These are phyloP conservation scores for Mycena polygramma DNA, from an alignment of 768 basidiomycete genomes.

Conservation along the genomic window DNA sequence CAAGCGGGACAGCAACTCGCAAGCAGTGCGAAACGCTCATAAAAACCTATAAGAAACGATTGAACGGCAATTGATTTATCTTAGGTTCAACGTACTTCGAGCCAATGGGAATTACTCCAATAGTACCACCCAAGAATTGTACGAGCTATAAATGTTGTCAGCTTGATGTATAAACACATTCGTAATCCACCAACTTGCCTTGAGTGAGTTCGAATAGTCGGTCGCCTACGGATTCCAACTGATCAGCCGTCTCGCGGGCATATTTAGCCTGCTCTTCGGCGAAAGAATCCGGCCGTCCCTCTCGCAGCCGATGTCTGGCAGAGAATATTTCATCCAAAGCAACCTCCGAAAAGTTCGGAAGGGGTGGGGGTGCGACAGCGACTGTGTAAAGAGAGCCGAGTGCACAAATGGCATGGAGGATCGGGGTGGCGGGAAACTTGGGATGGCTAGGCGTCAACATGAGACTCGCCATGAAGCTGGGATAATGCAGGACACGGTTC, in stretches of 20 bases:
- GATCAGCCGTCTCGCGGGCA: conserved; percentile 65
- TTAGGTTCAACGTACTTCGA: no score
- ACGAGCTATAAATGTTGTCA: conserved; percentile 56
- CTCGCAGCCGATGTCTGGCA: conserved; percentile 54
- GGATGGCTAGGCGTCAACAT: conserved; percentile 75
- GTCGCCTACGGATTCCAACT: conserved; percentile 62
- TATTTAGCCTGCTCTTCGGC: conserved; percentile 73
- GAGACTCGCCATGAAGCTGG: conserved; percentile 75
- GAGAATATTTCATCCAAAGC: conserved; percentile 68
- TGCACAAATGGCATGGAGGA: conserved; percentile 92
- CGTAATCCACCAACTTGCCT: conserved; percentile 54
- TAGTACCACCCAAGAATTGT: conserved; percentile 80
- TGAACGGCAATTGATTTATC: not conserved
- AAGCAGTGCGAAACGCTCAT: conserved; percentile 68
- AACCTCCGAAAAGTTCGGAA: conserved; percentile 62
- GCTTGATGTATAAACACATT: not conserved
- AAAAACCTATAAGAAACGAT: conserved; percentile 62
- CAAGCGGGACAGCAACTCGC: conserved; percentile 73
- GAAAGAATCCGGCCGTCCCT: conserved; percentile 68
- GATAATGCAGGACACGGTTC: conserved; percentile 74
- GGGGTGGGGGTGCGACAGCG: conserved; percentile 69
- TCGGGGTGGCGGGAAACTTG: conserved; percentile 76
- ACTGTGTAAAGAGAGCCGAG: conserved; percentile 82
- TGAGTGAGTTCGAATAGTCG: conserved; percentile 72
- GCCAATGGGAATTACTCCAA: conserved; percentile 49